These are phyloP conservation scores for Plasmodium chabaudi DNA, from an alignment of 169 alveolate species.

Conservation along the genomic window DNA sequence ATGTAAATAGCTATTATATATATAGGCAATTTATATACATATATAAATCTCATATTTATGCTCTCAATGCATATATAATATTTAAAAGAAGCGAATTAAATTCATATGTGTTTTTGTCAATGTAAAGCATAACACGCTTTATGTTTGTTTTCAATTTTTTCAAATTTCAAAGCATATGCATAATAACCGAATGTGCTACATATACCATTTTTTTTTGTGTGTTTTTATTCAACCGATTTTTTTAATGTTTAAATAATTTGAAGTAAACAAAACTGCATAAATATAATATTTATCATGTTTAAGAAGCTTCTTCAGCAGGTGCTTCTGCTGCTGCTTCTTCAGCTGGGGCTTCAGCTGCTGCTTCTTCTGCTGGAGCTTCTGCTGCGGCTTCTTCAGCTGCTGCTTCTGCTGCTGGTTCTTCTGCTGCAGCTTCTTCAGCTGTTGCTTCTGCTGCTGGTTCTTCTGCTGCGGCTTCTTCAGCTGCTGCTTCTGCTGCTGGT, in stretches of 20 bases:
- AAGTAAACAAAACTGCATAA: no score
- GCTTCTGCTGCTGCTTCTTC: conserved; percentile 8
- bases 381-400: background rate
- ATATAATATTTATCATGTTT: no score
- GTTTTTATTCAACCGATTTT: no score
- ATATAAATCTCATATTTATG: background rate
- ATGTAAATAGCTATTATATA: background rate
- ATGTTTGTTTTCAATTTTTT: no score
- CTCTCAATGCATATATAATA: background rate
- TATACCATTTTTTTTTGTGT: no score
- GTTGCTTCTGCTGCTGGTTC: background rate
- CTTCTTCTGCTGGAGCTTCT: background rate
- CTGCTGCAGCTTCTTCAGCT: background rate
- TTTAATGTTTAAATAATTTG: no score
- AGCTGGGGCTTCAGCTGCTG: background rate
- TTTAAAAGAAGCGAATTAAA: background rate
- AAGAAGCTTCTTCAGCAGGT: background rate
- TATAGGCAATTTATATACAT: background rate
- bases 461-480: background rate
- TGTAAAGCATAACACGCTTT: no score
- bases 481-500: background rate
- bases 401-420: background rate
- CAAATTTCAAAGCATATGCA: no score
- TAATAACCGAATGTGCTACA: no score
- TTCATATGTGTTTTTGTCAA: no score